Evolutionary conservation across 1,284 basidiomycete genomes (phyloP), one percentile per base, ranked within the genome.

Genomic region (Ustilago sp.): DNA sequence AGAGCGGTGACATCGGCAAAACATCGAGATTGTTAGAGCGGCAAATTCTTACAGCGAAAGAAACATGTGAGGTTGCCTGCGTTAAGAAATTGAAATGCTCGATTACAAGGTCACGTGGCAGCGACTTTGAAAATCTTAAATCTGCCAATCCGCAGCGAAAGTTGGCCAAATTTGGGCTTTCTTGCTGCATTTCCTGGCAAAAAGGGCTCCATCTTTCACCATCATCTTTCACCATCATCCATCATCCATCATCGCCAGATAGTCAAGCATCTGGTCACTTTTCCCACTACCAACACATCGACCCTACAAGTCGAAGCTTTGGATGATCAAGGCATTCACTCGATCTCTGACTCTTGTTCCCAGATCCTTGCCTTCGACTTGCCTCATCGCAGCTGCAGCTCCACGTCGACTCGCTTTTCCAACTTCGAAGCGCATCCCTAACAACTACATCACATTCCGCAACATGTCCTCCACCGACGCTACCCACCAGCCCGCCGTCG

Each of bases 381-480:
- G 28, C n/a, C 43, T 57, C n/a, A 28, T 38, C 43, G 8, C 11
- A 7, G n/a, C 43, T 5, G n/a, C 43, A 32, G n/a, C 48, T 31
- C 41, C 38, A n/a, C 64, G 19, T 28, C 56, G 38, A 38, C 54
- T 53, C 32, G 34, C 57, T 13, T 39, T 47, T 31, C 31, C 23
- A 19, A 8, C 45, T 39, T 32, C 43, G 39, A 57, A 52, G 31
- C 53, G 45, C 59, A 48, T 59, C 4, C 34, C 38, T 5, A 45
- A 31, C 43, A 41, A 9, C 34, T 19, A 39, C 6, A 48, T 36
- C 50, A 34, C 51, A 17, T 5, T 56, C 2, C 74, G 74, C 66
- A 69, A 31, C 61, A 77, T 77, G 74, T 77, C 70, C 51, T 65
- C 63, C 50, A 73, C 70, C 31, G 74, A 77, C 61, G 74, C 74